phyloP scores from a whole-genome alignment of 2,329 filamentous ascomycete species.

The Albophoma yamanashiensis region DNA sequence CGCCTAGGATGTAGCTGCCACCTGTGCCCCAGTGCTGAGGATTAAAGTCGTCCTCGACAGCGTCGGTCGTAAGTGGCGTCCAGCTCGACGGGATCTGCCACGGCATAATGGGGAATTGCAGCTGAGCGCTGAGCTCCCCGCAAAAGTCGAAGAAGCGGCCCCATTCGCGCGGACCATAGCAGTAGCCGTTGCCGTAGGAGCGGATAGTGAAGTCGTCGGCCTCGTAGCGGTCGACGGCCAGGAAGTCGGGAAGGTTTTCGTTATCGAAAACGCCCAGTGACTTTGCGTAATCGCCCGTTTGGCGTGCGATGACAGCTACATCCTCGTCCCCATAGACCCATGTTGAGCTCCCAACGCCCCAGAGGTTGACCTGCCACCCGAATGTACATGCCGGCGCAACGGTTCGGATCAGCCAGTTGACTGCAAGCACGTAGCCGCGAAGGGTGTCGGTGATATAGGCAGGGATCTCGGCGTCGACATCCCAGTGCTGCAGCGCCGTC shows the following conservation, averaged over 20 bases:
- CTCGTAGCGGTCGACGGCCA: conserved; percentile 3
- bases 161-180: conserved; percentile 3
- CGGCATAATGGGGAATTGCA: conserved; percentile 1
- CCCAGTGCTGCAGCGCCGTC: neutral
- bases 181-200: conserved; percentile 1
- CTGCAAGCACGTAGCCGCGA: neutral
- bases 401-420: conserved; percentile 2
- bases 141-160: conserved; percentile 2
- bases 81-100: conserved; percentile 4
- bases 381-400: neutral
- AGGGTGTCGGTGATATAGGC: neutral
- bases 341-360: neutral
- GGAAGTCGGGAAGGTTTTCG: neutral
- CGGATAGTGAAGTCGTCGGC: conserved; percentile 2
- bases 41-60: neutral
- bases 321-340: neutral
- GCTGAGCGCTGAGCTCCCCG: neutral
- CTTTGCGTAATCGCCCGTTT: neutral
- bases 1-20: neutral
- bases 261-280: neutral
- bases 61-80: neutral
- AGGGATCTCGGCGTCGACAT: neutral
- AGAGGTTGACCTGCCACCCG: conserved; percentile 2
- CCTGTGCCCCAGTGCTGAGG: conserved; percentile 1
- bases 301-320: neutral